Evolutionary conservation across 2,329 filamentous ascomycete genomes (phyloP).

Genomic region (Stagonosporopsis chrysanthemi): DNA sequence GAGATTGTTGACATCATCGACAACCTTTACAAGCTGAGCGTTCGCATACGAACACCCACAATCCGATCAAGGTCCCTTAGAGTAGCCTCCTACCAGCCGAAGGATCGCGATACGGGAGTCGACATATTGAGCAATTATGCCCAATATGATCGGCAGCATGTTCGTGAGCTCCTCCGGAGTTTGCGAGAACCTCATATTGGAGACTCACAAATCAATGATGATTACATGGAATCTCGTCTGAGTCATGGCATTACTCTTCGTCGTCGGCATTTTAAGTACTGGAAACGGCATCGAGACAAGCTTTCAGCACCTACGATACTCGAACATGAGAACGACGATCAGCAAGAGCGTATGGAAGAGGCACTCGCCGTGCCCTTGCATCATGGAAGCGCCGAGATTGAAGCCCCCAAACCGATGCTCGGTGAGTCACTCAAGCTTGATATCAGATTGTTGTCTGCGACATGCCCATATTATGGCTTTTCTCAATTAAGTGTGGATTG

Average conservation of each 20-base stretch:
- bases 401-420: constrained; percentile 13
- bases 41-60: constrained; percentile 47
- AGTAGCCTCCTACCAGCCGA: constrained; percentile 45
- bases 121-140: constrained; percentile 46
- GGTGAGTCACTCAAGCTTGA: neutral
- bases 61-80: constrained; percentile 46
- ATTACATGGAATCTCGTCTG: constrained; percentile 36
- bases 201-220: constrained; percentile 22
- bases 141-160: constrained; percentile 39
- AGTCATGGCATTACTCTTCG: constrained; percentile 44
- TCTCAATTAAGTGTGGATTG: neutral
- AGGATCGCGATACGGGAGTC: constrained; percentile 46
- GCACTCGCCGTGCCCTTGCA: constrained; percentile 16
- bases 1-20: constrained; percentile 49
- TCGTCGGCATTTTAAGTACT: constrained; percentile 50
- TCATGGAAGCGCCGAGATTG: constrained; percentile 26
- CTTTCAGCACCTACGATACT: constrained; percentile 32
- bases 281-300: constrained; percentile 49
- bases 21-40: constrained; percentile 49
- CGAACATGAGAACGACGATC: constrained; percentile 32
- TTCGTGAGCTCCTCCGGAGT: constrained; percentile 38
- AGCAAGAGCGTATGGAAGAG: constrained; percentile 3
- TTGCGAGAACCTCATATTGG: constrained; percentile 27
- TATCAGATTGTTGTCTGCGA: too few relatives aligned
- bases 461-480: neutral